These are phyloP conservation scores for Neopestalotiopsis sp. DNA, from an alignment of 2,329 filamentous ascomycete species.

Conservation along the genomic window DNA sequence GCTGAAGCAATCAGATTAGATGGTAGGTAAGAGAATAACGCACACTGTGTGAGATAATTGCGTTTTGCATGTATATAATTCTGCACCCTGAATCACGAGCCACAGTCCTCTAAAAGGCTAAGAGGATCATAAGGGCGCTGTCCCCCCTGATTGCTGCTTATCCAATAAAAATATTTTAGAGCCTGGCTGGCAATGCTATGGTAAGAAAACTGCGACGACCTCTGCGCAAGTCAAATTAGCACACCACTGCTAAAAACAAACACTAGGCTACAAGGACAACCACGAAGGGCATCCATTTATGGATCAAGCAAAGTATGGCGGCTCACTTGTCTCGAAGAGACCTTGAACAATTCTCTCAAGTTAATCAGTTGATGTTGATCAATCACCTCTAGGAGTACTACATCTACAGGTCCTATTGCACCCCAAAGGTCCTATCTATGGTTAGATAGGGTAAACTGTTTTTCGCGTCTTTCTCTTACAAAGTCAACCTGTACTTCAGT, in stretches of 20 bases:
- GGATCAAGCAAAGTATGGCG: too few species aligned
- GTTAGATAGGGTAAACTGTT: too few species aligned
- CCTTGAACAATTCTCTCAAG: too few species aligned
- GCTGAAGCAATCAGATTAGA: background rate
- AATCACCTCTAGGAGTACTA: too few species aligned
- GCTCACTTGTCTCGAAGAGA: too few species aligned
- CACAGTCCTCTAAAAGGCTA: constrained; percentile 20
- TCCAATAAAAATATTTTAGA: constrained; percentile 8
- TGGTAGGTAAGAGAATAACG: constrained; percentile 8
- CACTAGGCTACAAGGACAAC: background rate
- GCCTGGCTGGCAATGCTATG: background rate
- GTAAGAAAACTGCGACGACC: background rate
- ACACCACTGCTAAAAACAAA: background rate
- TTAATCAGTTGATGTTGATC: too few species aligned
- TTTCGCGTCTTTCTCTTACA: too few species aligned
- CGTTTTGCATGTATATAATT: constrained; percentile 11
- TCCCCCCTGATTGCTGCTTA: constrained; percentile 19
- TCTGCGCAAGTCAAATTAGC: background rate
- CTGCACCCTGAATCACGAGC: background rate
- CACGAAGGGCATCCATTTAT: background rate
- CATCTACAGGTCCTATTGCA: too few species aligned
- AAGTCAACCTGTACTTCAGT: too few species aligned
- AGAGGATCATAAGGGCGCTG: constrained; percentile 21
- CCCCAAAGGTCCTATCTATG: too few species aligned
- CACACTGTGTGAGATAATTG: constrained; percentile 4